Evolutionary conservation across 305 asterid species (phyloP).

Genomic region (Coffea humblotiana): DNA sequence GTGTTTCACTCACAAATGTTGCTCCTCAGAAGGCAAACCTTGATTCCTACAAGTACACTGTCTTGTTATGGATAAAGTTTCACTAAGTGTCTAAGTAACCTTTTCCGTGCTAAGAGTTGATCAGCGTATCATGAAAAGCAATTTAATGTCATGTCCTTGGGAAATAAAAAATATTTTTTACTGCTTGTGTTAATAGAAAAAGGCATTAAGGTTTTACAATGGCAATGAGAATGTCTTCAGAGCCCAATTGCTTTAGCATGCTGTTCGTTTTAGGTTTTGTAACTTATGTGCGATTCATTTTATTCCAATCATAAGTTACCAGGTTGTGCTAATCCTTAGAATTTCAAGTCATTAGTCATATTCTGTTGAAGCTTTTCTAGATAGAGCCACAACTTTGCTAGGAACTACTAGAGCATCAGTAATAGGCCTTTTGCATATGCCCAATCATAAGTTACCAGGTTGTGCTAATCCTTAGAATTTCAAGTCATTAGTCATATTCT

Average conservation of each 20-base stretch:
- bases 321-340: neutral
- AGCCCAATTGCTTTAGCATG: neutral
- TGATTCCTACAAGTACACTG: conserved; percentile 63
- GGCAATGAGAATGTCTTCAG: neutral
- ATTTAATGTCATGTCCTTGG: neutral
- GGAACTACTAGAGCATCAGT: neutral
- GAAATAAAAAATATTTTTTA: too few relatives aligned
- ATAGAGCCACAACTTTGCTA: neutral
- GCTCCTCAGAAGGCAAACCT: conserved; percentile 58
- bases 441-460: neutral
- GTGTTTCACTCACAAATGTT: conserved; percentile 43
- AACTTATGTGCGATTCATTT: neutral
- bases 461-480: neutral
- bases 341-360: neutral
- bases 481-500: neutral
- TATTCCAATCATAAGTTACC: neutral
- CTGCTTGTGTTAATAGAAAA: neutral
- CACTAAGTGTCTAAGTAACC: neutral
- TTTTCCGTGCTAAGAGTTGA: neutral
- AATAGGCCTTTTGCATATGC: too few relatives aligned
- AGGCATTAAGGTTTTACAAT: neutral
- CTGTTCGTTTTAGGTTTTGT: neutral
- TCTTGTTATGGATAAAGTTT: neutral
- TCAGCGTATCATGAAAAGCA: neutral
- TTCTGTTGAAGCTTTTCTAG: neutral